These are phyloP conservation scores for Arthrobotrys entomopaga DNA, from an alignment of 2,329 filamentous ascomycete species.

Conservation along the genomic window DNA sequence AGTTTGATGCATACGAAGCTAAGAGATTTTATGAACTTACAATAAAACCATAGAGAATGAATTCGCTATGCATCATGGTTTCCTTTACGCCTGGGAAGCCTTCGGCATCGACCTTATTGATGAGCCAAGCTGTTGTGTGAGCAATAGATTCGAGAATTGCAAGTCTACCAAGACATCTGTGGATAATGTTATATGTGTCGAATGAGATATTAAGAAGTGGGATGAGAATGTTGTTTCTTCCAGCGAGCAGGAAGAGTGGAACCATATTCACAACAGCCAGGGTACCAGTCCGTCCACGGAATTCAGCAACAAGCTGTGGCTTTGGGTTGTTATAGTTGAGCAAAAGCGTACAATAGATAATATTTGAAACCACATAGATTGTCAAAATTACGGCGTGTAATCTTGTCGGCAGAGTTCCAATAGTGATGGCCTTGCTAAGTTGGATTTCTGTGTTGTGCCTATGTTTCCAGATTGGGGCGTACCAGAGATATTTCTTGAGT, in stretches of 20 bases:
- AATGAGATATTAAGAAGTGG: constrained; percentile 84
- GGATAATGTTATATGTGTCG: constrained; percentile 92
- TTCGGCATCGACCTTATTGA: constrained; percentile 74
- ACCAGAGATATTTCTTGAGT: constrained; percentile 72
- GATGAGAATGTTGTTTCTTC: constrained; percentile 94
- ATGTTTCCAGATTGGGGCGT: constrained; percentile 77
- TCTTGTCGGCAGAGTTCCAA: constrained; percentile 79
- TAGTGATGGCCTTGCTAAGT: constrained; percentile 73
- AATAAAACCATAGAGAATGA: constrained; percentile 69
- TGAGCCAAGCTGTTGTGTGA: constrained; percentile 78
- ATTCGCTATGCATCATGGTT: constrained; percentile 69
- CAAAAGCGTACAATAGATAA: constrained; percentile 70
- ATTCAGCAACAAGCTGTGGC: constrained; percentile 77
- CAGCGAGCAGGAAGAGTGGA: constrained; percentile 85
- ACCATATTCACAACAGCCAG: constrained; percentile 91
- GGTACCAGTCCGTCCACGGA: constrained; percentile 85
- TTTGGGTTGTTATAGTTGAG: constrained; percentile 71
- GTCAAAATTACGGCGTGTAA: constrained; percentile 70
- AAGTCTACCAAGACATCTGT: constrained; percentile 83
- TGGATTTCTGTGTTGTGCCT: constrained; percentile 81
- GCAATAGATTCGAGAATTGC: constrained; percentile 75
- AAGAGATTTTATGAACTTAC: constrained; percentile 59
- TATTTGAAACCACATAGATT: constrained; percentile 71
- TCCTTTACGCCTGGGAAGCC: constrained; percentile 71
- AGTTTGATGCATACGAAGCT: not conserved